These are phyloP conservation scores for Salinomyces thailandicus DNA, from an alignment of 2,329 filamentous ascomycete genomes.

Conservation along the genomic window DNA sequence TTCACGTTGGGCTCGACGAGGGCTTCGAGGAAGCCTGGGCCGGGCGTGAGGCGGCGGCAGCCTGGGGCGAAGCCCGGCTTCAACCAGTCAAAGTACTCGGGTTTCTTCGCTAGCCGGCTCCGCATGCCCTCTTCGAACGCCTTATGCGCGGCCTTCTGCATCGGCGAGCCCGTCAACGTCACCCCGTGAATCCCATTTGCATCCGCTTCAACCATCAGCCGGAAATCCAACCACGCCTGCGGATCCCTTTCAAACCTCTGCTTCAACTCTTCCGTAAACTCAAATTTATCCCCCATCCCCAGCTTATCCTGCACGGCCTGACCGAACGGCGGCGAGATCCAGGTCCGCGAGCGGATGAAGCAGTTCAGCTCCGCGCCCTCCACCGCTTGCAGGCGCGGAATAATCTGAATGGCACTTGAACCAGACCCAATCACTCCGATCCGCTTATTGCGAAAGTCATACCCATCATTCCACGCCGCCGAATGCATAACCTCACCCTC, in stretches of 20 bases:
- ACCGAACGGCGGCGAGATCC: slow-evolving; percentile 37
- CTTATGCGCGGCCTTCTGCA: slow-evolving; percentile 28
- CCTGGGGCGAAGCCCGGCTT: slow-evolving; percentile 36
- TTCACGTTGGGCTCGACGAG: slow-evolving; percentile 36
- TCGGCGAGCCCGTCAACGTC: slow-evolving; percentile 29
- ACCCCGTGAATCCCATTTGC: slow-evolving; percentile 47
- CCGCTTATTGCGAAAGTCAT: slow-evolving; percentile 22
- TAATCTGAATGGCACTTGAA: slow-evolving; percentile 31
- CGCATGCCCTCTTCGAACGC: slow-evolving; percentile 34
- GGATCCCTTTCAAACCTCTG: slow-evolving; percentile 30
- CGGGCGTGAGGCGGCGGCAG: slow-evolving; percentile 41
- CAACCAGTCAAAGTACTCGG: slow-evolving; percentile 32
- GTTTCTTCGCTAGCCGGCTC: slow-evolving; percentile 26
- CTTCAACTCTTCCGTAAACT: slow-evolving; percentile 21
- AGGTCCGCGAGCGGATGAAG: slow-evolving; percentile 32
- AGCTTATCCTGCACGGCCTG: slow-evolving; percentile 23
- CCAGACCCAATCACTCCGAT: slow-evolving; percentile 27
- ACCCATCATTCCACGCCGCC: slow-evolving; percentile 23
- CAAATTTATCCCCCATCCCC: slow-evolving; percentile 23
- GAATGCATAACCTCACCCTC: slow-evolving; percentile 27
- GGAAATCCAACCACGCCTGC: slow-evolving; percentile 32
- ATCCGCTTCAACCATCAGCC: slow-evolving; percentile 39
- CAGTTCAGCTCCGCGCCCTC: slow-evolving; percentile 22
- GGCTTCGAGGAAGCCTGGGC: slow-evolving; percentile 43
- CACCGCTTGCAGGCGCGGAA: slow-evolving; percentile 27